These are phyloP conservation scores for California macrophylla DNA, from an alignment of 441 rosid species.

Conservation along the genomic window DNA sequence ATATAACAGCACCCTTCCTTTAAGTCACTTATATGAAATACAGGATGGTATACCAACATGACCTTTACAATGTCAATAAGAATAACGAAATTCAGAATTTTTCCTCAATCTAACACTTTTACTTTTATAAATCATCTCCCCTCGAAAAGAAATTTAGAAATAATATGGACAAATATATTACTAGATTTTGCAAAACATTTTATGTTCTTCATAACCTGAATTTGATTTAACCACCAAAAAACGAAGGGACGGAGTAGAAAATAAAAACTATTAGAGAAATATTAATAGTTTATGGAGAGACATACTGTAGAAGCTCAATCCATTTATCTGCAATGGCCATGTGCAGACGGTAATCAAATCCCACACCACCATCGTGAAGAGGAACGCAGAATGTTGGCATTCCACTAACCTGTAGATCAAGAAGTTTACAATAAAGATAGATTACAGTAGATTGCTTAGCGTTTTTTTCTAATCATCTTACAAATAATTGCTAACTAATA, in stretches of 20 bases:
- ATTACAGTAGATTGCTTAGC: neutral
- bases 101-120: neutral
- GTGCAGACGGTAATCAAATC: constrained; percentile 95
- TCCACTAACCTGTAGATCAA: constrained; percentile 72
- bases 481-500: neutral
- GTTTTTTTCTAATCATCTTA: neutral
- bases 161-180: neutral
- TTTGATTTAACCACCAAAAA: neutral
- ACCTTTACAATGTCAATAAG: neutral
- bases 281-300: constrained; percentile 6
- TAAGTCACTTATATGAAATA: neutral
- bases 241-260: neutral
- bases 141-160: neutral
- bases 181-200: neutral
- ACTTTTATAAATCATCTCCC: neutral
- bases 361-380: constrained; percentile 85
- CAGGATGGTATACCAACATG: neutral
- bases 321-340: constrained; percentile 98
- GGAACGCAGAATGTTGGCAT: constrained; percentile 96
- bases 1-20: neutral
- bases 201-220: neutral
- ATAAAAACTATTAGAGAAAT: neutral
- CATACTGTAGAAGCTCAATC: constrained; percentile 91
- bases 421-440: constrained; percentile 9
- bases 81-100: neutral